Conservation (phyloP, 768 basidiomycete genomes). For the Mrakia frigida region DNA sequence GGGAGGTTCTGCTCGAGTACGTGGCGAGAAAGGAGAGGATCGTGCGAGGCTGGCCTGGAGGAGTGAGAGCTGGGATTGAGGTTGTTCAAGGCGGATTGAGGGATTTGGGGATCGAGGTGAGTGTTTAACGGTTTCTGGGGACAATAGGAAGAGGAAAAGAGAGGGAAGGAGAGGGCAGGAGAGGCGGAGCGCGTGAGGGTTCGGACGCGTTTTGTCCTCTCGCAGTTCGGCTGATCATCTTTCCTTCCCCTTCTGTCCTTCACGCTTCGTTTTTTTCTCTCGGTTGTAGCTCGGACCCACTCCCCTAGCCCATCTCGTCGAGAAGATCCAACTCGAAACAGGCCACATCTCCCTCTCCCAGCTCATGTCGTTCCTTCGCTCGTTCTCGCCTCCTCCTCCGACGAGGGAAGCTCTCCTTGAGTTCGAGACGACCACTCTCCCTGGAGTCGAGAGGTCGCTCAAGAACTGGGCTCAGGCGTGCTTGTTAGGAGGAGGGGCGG, state of each 20-base stretch:
- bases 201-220: too few species aligned
- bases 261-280: neutral
- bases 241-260: neutral
- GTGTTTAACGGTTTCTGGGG: neutral
- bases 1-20: conserved; percentile 28
- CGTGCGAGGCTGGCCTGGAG: conserved; percentile 20
- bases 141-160: neutral
- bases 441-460: neutral
- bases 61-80: conserved; percentile 6
- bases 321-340: conserved; percentile 22
- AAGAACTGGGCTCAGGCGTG: conserved; percentile 14
- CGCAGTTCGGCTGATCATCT: neutral
- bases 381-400: neutral
- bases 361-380: conserved; percentile 11
- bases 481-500: neutral
- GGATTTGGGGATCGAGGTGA: conserved; percentile 17
- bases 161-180: too few species aligned
- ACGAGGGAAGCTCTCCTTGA: neutral
- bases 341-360: conserved; percentile 26
- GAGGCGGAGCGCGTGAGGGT: too few species aligned
- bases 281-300: neutral
- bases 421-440: too few species aligned
- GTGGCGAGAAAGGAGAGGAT: conserved; percentile 21
- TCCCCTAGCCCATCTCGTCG: neutral
- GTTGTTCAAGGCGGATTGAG: conserved; percentile 22